A percentile compares a stretch with the other conserved stretches of the same genome.
Evolutionary conservation across 352 stramenopile genomes (phyloP).

Genomic region (Stramenopiles sp.): DNA sequence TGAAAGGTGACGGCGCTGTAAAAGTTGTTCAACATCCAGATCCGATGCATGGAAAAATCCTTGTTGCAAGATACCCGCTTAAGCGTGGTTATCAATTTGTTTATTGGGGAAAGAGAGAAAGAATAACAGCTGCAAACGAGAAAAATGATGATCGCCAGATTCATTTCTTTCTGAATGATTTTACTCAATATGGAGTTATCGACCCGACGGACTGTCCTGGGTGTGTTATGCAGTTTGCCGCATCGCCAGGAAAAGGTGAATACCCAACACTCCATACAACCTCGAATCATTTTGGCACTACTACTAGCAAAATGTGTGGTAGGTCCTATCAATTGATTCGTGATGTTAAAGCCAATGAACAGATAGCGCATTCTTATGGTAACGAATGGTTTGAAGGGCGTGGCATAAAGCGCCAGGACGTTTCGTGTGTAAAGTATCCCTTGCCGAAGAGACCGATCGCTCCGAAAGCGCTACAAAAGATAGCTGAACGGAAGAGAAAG

Average conservation of each 20-base stretch:
- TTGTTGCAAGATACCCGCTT: background rate
- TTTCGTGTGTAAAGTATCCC: background rate
- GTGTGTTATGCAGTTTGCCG: background rate
- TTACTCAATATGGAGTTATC: background rate
- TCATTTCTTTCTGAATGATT: background rate
- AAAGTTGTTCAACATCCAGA: background rate
- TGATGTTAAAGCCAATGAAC: background rate
- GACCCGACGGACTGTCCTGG: background rate
- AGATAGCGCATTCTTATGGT: background rate
- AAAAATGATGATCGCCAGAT: background rate
- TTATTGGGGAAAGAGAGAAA: background rate
- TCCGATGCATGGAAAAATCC: background rate
- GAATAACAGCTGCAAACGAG: background rate
- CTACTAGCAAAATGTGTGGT: background rate
- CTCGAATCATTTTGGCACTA: background rate
- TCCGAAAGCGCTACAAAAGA: background rate
- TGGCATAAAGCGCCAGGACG: background rate
- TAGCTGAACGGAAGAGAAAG: background rate
- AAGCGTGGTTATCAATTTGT: background rate
- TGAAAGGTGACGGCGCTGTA: background rate
- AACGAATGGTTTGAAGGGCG: background rate
- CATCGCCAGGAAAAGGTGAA: background rate
- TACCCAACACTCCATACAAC: background rate
- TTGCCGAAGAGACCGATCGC: background rate
- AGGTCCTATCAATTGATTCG: background rate